These are phyloP conservation scores for Populus pruinosa DNA, from an alignment of 345 rosid species.

Conservation along the genomic window DNA sequence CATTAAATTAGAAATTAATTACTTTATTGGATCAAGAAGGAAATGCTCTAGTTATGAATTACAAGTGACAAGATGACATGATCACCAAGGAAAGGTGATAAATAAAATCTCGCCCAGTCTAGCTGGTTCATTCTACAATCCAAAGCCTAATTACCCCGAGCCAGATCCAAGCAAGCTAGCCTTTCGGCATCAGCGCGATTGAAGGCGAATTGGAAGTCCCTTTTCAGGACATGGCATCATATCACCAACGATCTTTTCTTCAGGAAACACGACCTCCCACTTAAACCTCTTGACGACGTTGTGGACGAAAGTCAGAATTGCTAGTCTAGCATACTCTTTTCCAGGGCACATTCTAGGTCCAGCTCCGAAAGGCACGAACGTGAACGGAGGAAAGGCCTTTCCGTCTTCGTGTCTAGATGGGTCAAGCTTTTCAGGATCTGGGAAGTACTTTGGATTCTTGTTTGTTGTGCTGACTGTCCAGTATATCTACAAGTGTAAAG, in stretches of 20 bases:
- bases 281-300: constrained; percentile 33
- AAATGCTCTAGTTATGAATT: too few species aligned
- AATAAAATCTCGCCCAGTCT: too few species aligned
- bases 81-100: too few species aligned
- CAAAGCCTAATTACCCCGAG: too few species aligned
- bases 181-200: neutral
- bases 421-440: constrained; percentile 35
- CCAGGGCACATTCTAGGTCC: constrained; percentile 49
- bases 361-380: constrained; percentile 48
- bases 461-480: constrained; percentile 48
- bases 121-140: too few species aligned
- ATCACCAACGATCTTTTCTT: constrained; percentile 33
- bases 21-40: too few species aligned
- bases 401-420: constrained; percentile 38
- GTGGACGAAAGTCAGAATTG: constrained; percentile 39
- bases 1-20: too few species aligned
- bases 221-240: constrained; percentile 50
- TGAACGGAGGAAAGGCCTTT: constrained; percentile 27
- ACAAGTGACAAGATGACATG: too few species aligned
- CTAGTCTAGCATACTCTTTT: constrained; percentile 46
- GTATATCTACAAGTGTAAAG: constrained; percentile 25
- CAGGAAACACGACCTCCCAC: constrained; percentile 29
- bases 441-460: constrained; percentile 38
- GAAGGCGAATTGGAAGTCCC: constrained; percentile 44
- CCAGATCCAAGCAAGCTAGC: neutral